These are phyloP conservation scores for Crithidia fasciculata DNA, from an alignment of 208 protist species.

Conservation along the genomic window DNA sequence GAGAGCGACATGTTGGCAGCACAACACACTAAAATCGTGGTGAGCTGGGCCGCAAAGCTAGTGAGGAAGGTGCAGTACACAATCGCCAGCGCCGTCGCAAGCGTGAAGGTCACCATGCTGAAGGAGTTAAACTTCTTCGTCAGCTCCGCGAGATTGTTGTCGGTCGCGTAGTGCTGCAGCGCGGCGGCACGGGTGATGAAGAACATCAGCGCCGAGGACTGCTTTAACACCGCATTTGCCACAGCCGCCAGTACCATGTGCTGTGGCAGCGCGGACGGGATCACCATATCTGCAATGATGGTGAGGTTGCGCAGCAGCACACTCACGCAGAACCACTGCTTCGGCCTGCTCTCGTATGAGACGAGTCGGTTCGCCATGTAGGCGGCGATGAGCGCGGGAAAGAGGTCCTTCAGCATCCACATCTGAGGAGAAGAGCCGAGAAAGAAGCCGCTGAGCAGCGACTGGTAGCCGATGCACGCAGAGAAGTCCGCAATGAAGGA, in stretches of 20 bases:
- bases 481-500: conserved; percentile 83
- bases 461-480: conserved; percentile 84
- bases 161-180: conserved; percentile 81
- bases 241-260: conserved; percentile 71
- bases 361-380: conserved; percentile 85
- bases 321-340: conserved; percentile 87
- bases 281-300: conserved; percentile 80
- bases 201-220: conserved; percentile 87
- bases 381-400: conserved; percentile 70
- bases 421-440: conserved; percentile 75
- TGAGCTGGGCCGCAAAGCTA: conserved; percentile 68
- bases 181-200: conserved; percentile 76
- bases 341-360: conserved; percentile 86
- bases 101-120: conserved; percentile 81
- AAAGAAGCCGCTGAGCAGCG: conserved; percentile 85
- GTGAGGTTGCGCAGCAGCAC: conserved; percentile 80
- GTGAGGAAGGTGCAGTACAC: conserved; percentile 71
- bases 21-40: conserved; percentile 72
- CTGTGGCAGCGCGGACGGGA: conserved; percentile 60
- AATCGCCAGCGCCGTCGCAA: conserved; percentile 78
- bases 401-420: conserved; percentile 90
- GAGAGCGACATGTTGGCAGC: conserved; percentile 63
- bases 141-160: conserved; percentile 84
- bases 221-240: conserved; percentile 69
- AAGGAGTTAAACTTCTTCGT: conserved; percentile 92